Evolutionary conservation across 1,284 basidiomycete genomes (phyloP).

Genomic region (Ceratobasidium sp.): DNA sequence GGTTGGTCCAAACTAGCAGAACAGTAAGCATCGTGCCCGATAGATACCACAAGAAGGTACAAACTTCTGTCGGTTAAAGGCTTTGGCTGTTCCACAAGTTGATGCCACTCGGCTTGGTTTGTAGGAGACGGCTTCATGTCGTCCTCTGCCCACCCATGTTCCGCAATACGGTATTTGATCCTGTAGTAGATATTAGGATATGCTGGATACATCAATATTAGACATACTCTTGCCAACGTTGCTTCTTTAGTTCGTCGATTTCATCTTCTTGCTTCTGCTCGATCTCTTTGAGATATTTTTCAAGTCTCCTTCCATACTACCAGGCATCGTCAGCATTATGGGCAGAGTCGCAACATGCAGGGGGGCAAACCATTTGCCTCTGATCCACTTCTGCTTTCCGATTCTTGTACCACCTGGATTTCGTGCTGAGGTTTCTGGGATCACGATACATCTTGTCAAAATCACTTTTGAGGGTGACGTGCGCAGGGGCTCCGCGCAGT

Average conservation of each 20-base stretch:
- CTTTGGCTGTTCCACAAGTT: constrained; percentile 7
- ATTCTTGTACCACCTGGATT: background rate
- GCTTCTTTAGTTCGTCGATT: background rate
- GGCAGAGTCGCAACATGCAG: background rate
- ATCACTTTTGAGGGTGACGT: background rate
- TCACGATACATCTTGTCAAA: background rate
- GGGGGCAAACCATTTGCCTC: background rate
- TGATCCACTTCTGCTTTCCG: background rate
- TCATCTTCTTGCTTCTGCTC: background rate
- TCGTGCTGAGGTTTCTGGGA: background rate
- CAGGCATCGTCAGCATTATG: background rate
- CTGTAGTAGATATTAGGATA: background rate
- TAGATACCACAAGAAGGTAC: background rate
- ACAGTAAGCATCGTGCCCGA: background rate
- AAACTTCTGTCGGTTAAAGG: constrained; percentile 15
- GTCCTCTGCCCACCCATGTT: background rate
- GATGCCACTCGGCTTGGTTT: background rate
- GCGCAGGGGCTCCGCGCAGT: no score
- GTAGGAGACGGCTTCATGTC: background rate
- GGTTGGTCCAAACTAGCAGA: background rate
- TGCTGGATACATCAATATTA: background rate
- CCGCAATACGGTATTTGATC: background rate
- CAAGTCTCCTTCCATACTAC: background rate
- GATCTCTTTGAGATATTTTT: background rate
- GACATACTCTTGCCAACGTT: background rate